Base-by-base conservation (phyloP, 768 basidiomycete species). In the Boletus rubescentipes region DNA sequence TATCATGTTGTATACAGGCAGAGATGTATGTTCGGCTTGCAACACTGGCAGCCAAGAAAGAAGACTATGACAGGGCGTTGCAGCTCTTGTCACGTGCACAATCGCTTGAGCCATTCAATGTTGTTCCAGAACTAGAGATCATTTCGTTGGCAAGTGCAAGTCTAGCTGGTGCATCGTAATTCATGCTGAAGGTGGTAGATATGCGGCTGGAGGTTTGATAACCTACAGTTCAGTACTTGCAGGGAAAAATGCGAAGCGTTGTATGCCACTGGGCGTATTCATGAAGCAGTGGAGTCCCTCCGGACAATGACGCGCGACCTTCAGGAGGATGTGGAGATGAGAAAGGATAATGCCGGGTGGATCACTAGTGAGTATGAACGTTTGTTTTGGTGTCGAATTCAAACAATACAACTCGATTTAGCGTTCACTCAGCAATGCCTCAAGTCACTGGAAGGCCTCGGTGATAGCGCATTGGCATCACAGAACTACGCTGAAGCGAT, bases 181-280 rank as follows among this genome's bases (percentile, higher is more conserved):
- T 15, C n/a, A 8, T n/a, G 11, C 15, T 50, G 34, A 54, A 18
- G 11, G 4, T 31, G 8, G 16, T 14, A 54, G 53, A 32, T 54
- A 26, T 54, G 47, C 5, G 53, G 53, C 1, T 54, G 53, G 53
- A 50, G 30, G n/a, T 54, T 54, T 36, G 53, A 54, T 12, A 37
- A 51, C 31, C 26, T 54, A 8, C 9, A 6, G 15, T 50, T 50
- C 31, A 54, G 20, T 16, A 36, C 20, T 37, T 14, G 20, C n/a
- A 40, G 30, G 41, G 34, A 37, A 36, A 29, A 26, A 20, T 54
- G 53, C 6, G 47, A 54, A 31, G 16, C 8, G 9, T 42, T 50
- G 10, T 36, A 36, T 26, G 10, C 37, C n/a, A 2, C 18, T 23
- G 47, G 40, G 21, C 40, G 32, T 6, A 21, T 11, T 8, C 20